Evolutionary conservation across 306 rosid species (phyloP).

Genomic region (Cucurbita ficifolia): DNA sequence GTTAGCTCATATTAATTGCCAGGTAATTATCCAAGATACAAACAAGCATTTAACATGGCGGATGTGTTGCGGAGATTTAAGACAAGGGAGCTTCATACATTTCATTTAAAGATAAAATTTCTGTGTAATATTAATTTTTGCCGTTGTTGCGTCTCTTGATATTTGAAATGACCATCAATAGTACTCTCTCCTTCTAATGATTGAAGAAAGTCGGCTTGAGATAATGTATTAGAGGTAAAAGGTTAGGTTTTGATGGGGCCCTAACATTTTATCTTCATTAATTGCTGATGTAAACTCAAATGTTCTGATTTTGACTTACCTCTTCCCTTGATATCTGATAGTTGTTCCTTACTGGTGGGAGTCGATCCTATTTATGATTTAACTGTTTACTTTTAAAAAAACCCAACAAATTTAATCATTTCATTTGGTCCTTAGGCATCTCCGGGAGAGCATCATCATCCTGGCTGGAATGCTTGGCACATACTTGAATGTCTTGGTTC

Average conservation of each 20-base stretch:
- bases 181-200: background rate
- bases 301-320: background rate
- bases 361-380: background rate
- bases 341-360: background rate
- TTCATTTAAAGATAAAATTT: background rate
- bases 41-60: background rate
- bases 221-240: background rate
- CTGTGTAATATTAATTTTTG: background rate
- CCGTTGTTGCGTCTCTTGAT: background rate
- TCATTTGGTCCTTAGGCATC: slow-evolving; percentile 46
- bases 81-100: background rate
- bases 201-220: background rate
- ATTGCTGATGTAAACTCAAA: background rate
- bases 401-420: background rate
- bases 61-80: background rate
- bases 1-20: background rate
- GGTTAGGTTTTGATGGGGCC: background rate
- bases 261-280: background rate
- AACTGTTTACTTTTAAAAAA: background rate
- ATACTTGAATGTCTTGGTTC: slow-evolving; percentile 70
- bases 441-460: slow-evolving; percentile 48
- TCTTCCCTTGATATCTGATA: background rate
- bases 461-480: slow-evolving; percentile 89
- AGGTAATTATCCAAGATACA: background rate
- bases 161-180: background rate